Conservation (phyloP, 148 eudicot genomes). For the Fallopia convolvulus region DNA sequence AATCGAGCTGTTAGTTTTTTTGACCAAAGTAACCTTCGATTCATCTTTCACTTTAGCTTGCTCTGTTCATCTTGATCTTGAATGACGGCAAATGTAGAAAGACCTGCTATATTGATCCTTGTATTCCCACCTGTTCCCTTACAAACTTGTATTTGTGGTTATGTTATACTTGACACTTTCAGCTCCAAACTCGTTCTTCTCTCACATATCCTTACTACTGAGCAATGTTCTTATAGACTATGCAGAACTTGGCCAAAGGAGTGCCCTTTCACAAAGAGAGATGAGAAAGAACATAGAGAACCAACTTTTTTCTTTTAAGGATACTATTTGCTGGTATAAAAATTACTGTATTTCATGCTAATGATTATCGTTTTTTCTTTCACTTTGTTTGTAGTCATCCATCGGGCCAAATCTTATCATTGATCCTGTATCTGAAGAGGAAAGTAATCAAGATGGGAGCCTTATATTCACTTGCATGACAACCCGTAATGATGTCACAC, state of each 20-base stretch:
- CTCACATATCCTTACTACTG: neutral
- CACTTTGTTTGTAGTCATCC: constrained; percentile 41
- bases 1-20: neutral
- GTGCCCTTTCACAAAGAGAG: neutral
- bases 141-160: neutral
- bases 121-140: neutral
- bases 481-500: constrained; percentile 80
- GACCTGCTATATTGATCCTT: neutral
- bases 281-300: neutral
- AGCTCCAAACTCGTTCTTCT: neutral
- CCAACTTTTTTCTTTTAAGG: neutral
- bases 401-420: constrained; percentile 77
- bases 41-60: neutral
- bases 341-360: neutral
- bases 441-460: constrained; percentile 83
- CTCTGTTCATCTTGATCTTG: neutral
- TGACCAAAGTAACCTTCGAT: neutral
- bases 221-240: neutral
- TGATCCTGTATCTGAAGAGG: constrained; percentile 86
- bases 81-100: neutral
- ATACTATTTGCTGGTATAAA: neutral
- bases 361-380: neutral
- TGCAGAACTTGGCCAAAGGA: neutral
- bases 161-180: neutral
- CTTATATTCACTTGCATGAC: constrained; percentile 77